phyloP scores from a whole-genome alignment of 495 filamentous ascomycete species.

The Penicillium alfredii region DNA sequence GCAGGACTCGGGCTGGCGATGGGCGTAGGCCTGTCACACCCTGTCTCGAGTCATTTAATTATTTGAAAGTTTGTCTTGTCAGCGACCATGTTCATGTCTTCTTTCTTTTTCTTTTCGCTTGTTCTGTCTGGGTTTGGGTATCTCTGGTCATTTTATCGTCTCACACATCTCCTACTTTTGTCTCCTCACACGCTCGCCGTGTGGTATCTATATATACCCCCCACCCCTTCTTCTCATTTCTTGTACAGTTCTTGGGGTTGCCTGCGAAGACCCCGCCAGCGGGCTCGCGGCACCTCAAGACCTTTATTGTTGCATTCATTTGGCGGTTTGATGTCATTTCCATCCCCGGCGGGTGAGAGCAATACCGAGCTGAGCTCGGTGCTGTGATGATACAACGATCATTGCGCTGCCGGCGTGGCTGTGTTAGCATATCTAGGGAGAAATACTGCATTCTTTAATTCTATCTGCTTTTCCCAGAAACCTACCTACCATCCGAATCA shows the following conservation, averaged over 20 bases:
- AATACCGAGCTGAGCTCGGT: neutral
- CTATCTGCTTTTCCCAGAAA: too few species aligned
- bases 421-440: too few species aligned
- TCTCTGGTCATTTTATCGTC: too few species aligned
- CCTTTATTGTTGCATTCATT: neutral
- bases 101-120: neutral
- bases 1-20: constrained; percentile 34
- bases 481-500: too few species aligned
- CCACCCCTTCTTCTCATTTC: neutral
- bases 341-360: neutral
- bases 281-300: neutral
- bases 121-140: neutral
- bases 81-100: neutral
- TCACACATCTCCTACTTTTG: neutral
- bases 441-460: too few species aligned
- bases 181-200: neutral
- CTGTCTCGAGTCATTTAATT: too few species aligned
- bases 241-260: neutral
- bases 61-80: neutral
- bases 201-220: neutral
- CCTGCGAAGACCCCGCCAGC: neutral
- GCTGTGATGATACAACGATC: neutral
- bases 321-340: neutral
- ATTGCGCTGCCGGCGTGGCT: too few species aligned
- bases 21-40: constrained; percentile 22